phyloP scores from a whole-genome alignment of 2,329 filamentous ascomycete species.

The Apiospora saccharicola region DNA sequence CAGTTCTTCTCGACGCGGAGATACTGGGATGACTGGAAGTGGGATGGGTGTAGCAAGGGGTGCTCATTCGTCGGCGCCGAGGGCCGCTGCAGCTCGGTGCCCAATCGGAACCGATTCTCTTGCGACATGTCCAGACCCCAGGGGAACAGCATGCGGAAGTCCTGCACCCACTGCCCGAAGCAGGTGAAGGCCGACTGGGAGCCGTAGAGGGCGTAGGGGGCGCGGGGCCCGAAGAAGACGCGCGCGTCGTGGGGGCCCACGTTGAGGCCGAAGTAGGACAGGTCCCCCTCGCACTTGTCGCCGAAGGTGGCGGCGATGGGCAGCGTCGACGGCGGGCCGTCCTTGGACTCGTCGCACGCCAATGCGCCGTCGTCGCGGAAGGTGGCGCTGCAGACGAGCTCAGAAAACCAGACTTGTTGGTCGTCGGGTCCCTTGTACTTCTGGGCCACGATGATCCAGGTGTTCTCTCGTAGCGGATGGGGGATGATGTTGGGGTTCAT shows the following conservation, averaged over 20 bases:
- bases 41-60: neutral
- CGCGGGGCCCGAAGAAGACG: slow-evolving; percentile 61
- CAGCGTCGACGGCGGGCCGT: slow-evolving; percentile 45
- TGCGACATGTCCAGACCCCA: slow-evolving; percentile 43
- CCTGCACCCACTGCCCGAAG: slow-evolving; percentile 64
- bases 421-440: slow-evolving; percentile 41
- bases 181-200: slow-evolving; percentile 62
- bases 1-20: slow-evolving; percentile 65
- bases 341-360: slow-evolving; percentile 46
- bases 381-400: slow-evolving; percentile 58
- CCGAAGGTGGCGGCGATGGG: slow-evolving; percentile 55
- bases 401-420: slow-evolving; percentile 45
- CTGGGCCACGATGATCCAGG: slow-evolving; percentile 61
- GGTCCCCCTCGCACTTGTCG: slow-evolving; percentile 53
- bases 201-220: slow-evolving; percentile 60
- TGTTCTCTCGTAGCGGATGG: slow-evolving; percentile 55
- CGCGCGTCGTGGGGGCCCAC: slow-evolving; percentile 66
- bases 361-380: slow-evolving; percentile 51
- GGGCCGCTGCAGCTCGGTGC: slow-evolving; percentile 59
- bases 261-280: slow-evolving; percentile 51
- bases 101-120: slow-evolving; percentile 45
- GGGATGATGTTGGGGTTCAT: slow-evolving; percentile 67
- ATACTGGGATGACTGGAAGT: neutral
- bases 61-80: slow-evolving; percentile 39
- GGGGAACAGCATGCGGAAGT: slow-evolving; percentile 58